Conservation (phyloP, 2,329 filamentous ascomycete species). For the Sporothrix mexicana region DNA sequence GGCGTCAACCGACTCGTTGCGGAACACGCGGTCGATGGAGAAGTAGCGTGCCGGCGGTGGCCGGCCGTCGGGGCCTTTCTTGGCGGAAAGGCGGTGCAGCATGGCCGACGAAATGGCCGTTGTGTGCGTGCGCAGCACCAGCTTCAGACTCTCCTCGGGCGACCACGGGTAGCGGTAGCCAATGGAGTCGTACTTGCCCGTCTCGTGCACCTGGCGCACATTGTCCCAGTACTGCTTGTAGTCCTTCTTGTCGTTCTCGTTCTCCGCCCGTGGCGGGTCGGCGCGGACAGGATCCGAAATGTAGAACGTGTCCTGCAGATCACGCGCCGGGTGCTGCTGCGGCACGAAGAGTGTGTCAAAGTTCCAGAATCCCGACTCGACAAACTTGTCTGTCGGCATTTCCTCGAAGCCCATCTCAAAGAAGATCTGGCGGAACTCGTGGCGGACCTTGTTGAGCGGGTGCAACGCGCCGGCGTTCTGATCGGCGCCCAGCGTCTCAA, state of each 20-base stretch:
- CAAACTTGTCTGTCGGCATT: constrained; percentile 93
- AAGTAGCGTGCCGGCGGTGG: constrained; percentile 85
- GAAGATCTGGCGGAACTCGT: constrained; percentile 97
- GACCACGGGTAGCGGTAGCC: constrained; percentile 97
- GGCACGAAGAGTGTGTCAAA: constrained; percentile 97
- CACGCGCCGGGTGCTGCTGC: constrained; percentile 95
- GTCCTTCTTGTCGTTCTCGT: constrained; percentile 62
- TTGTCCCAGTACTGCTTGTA: constrained; percentile 90
- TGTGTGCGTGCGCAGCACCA: constrained; percentile 95
- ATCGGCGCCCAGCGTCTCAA: constrained; percentile 62
- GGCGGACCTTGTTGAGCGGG: constrained; percentile 89
- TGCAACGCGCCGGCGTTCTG: constrained; percentile 67
- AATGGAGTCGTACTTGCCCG: constrained; percentile 91
- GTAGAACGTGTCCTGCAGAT: constrained; percentile 96
- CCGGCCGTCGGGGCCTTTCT: constrained; percentile 71
- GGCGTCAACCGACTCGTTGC: constrained; percentile 95
- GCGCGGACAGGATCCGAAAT: constrained; percentile 85
- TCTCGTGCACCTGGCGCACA: constrained; percentile 83
- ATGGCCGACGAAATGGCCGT: constrained; percentile 91
- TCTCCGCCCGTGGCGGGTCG: constrained; percentile 67
- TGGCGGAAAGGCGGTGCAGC: constrained; percentile 82
- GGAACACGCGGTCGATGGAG: constrained; percentile 97
- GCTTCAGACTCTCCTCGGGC: constrained; percentile 80
- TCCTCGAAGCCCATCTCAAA: constrained; percentile 99
- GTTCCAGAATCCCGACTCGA: constrained; percentile 99